These are phyloP conservation scores for Alternaria arborescens DNA, from an alignment of 2,329 filamentous ascomycete species.

Conservation along the genomic window DNA sequence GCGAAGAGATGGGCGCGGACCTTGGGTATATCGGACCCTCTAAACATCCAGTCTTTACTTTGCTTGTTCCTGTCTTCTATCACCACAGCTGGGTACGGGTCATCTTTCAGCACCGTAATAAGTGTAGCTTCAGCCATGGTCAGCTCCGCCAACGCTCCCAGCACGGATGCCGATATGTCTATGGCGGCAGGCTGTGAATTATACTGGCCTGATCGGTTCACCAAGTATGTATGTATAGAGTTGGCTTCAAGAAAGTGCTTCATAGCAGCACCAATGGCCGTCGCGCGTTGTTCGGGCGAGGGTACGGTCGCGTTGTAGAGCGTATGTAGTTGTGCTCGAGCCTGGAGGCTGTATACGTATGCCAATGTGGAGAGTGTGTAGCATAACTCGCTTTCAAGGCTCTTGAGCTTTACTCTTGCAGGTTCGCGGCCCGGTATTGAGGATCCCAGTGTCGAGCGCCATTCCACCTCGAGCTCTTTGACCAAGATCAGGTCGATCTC, in stretches of 20 bases:
- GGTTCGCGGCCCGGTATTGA: constrained; percentile 66
- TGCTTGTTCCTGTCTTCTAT: constrained; percentile 82
- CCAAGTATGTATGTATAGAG: constrained; percentile 77
- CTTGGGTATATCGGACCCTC: constrained; percentile 84
- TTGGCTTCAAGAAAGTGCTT: constrained; percentile 80
- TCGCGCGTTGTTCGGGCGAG: constrained; percentile 70
- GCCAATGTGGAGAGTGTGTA: constrained; percentile 82
- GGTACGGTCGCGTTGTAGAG: constrained; percentile 70
- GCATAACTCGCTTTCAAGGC: constrained; percentile 82
- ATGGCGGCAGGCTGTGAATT: constrained; percentile 42
- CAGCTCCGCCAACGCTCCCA: constrained; percentile 63
- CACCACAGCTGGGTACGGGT: constrained; percentile 86
- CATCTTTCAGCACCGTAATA: constrained; percentile 89
- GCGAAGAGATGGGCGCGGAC: constrained; percentile 90
- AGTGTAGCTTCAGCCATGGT: constrained; percentile 88
- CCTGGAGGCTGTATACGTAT: constrained; percentile 75
- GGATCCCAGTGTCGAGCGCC: constrained; percentile 81
- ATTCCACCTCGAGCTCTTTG: constrained; percentile 74
- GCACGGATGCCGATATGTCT: constrained; percentile 56
- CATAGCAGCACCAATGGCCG: constrained; percentile 76
- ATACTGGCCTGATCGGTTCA: constrained; percentile 61
- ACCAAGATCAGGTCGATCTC: constrained; percentile 73
- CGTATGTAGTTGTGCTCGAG: constrained; percentile 75
- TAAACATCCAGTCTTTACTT: constrained; percentile 97
- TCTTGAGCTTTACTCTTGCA: constrained; percentile 72